phyloP scores from a whole-genome alignment of 495 filamentous ascomycete species.

The Neurospora sp. region DNA sequence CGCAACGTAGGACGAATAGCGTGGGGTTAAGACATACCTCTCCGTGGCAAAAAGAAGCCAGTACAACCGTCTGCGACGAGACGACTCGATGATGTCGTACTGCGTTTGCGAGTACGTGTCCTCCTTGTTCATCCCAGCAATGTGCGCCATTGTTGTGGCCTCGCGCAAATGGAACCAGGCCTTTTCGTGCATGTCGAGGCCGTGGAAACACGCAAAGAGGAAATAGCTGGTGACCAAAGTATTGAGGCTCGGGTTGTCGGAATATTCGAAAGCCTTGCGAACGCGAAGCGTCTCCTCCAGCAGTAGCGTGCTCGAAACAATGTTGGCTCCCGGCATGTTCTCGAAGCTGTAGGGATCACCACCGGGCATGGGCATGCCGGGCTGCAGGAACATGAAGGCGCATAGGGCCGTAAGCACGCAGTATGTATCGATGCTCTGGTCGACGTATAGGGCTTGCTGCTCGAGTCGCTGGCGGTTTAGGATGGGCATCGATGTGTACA shows the following conservation, averaged over 20 bases:
- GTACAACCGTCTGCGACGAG: slow-evolving; percentile 50
- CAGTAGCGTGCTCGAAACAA: slow-evolving; percentile 50
- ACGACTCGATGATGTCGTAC: slow-evolving; percentile 43
- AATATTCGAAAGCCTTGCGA: slow-evolving; percentile 61
- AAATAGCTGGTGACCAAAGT: slow-evolving; percentile 72
- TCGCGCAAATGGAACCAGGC: slow-evolving; percentile 67
- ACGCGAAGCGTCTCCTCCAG: slow-evolving; percentile 68
- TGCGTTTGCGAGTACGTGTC: slow-evolving; percentile 38
- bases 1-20: neutral
- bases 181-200: slow-evolving; percentile 59
- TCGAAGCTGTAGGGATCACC: slow-evolving; percentile 44
- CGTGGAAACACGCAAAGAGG: slow-evolving; percentile 65
- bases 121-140: slow-evolving; percentile 53
- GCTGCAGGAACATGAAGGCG: slow-evolving; percentile 78
- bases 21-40: slow-evolving; percentile 36
- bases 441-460: slow-evolving; percentile 52
- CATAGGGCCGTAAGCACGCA: slow-evolving; percentile 70
- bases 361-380: slow-evolving; percentile 52
- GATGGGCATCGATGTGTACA: slow-evolving; percentile 79
- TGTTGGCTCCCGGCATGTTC: slow-evolving; percentile 41
- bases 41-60: slow-evolving; percentile 67
- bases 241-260: slow-evolving; percentile 58
- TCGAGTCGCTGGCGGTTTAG: slow-evolving; percentile 59
- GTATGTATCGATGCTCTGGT: slow-evolving; percentile 62
- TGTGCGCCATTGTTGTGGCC: slow-evolving; percentile 52